phyloP scores from a whole-genome alignment of 768 basidiomycete species.

The Amanita rubescens region DNA sequence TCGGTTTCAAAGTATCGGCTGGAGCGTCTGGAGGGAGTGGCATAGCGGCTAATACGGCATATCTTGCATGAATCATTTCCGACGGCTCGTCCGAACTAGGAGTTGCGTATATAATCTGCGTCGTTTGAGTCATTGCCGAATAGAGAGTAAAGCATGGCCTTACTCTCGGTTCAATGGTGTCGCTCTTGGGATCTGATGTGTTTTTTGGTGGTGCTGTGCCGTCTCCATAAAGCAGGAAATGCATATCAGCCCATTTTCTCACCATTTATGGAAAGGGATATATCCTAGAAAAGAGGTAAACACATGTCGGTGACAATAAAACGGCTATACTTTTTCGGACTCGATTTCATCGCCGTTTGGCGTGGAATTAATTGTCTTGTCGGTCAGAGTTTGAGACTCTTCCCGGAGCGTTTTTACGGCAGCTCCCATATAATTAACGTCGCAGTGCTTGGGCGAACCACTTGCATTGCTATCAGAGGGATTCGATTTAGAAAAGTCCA shows the following conservation, averaged over 20 bases:
- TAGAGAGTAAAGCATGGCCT: conserved; percentile 15
- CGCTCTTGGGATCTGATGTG: conserved; percentile 16
- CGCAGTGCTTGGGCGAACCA: conserved; percentile 16
- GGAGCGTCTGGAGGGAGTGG: conserved; percentile 60
- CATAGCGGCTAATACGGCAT: conserved; percentile 47
- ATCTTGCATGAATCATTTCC: conserved; percentile 38
- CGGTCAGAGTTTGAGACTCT: conserved; percentile 11
- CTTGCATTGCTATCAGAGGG: conserved; percentile 21
- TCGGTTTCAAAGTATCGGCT: conserved; percentile 59
- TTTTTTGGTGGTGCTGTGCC: background rate
- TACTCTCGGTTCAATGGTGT: conserved; percentile 55
- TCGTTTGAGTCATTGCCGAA: background rate
- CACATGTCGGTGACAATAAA: background rate
- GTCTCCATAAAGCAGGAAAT: background rate
- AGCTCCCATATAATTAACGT: conserved; percentile 30
- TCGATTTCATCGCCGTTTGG: conserved; percentile 27
- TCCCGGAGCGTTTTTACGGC: conserved; percentile 26
- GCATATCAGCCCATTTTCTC: background rate
- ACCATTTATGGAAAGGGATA: conserved; percentile 11
- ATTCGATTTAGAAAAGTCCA: conserved; percentile 37
- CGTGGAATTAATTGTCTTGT: background rate
- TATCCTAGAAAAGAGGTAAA: conserved; percentile 6
- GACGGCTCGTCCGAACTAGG: conserved; percentile 6
- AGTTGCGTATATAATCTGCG: conserved; percentile 5
- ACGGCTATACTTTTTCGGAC: conserved; percentile 20